Evolutionary conservation across 2,329 filamentous ascomycete genomes (phyloP).

Genomic region (Aspergillus sp.): DNA sequence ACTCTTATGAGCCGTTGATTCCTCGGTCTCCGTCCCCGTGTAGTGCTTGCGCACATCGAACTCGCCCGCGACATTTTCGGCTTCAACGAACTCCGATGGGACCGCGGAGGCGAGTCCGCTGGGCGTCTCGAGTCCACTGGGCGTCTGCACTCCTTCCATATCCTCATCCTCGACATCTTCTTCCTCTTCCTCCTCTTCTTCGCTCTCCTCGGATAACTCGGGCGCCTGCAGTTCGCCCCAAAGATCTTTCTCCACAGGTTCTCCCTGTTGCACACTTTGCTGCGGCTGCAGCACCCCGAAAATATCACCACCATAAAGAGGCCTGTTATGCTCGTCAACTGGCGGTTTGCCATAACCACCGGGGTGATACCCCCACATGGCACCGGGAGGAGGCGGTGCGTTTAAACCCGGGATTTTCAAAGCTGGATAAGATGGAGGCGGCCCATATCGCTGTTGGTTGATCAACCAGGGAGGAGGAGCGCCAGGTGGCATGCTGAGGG

Average conservation of each 20-base stretch:
- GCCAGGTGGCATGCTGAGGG: conserved; percentile 87
- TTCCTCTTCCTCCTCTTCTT: conserved; percentile 71
- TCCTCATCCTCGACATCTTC: conserved; percentile 57
- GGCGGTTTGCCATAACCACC: conserved; percentile 96
- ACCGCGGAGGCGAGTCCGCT: conserved; percentile 77
- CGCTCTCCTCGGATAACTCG: conserved; percentile 67
- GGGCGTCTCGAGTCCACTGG: conserved; percentile 75
- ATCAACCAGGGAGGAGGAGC: conserved; percentile 96
- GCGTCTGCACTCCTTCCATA: conserved; percentile 58
- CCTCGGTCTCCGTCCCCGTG: conserved; percentile 84
- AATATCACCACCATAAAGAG: conserved; percentile 90
- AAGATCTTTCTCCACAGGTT: conserved; percentile 79
- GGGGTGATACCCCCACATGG: conserved; percentile 90
- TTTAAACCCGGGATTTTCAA: conserved; percentile 93
- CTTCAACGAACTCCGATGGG: conserved; percentile 73
- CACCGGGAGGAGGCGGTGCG: conserved; percentile 83
- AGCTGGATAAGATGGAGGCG: conserved; percentile 92
- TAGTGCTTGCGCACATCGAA: conserved; percentile 88
- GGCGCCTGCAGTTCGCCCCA: conserved; percentile 90
- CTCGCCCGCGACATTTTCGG: conserved; percentile 77
- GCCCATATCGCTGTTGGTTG: conserved; percentile 82
- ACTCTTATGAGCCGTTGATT: conserved; percentile 68
- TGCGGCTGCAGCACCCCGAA: conserved; percentile 73
- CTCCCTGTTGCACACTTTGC: conserved; percentile 63
- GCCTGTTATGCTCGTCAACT: conserved; percentile 87